Evolutionary conservation across 202 grass and related monocot genomes (phyloP), one percentile per base, ranked within the genome.

Genomic region (Musa balbisiana): DNA sequence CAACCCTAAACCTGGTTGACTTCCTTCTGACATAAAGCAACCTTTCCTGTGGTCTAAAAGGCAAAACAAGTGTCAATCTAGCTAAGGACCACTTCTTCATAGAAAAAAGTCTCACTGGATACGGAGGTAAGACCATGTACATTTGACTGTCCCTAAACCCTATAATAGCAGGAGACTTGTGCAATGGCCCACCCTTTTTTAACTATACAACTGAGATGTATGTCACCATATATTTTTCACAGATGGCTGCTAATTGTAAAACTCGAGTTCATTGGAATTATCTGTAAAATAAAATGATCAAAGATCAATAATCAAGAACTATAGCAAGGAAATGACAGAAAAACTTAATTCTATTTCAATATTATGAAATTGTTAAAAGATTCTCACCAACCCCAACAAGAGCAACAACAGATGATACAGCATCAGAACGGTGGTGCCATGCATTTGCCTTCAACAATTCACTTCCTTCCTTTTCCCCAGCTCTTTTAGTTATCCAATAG

Each of bases 401-500:
- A 78, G 95, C 88, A 73, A 94, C 91, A 14, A 90, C 80, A 74
- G 95, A 98, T 66, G 95, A 98, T 86, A 98, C 84, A 75, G 95
- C 95, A 85, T 98, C 91, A 24, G 87, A 81, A 52, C 87, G 88
- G 81, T 98, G 91, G 75, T 94, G 95, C 95, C 91, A 98, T 83
- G 95, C 91, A 81, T 90, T 98, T 78, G 95, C 95, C 88, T 94
- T 98, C 91, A 94, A 92, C 58, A 98, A 66, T 50, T 85, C 91
- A 76, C 95, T 98, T 64, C 95, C 91, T 90, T 94, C 87, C 70
- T 86, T 98, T 74, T 98, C 91, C 29, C 91, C 95, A 76, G 88
- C 91, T 72, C 80, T 85, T 88, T 98, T 94, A 55, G 95, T 92
- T 67, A 98, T 89, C 91, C 88, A 92, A 72, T 86, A 98, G 64